phyloP scores from a whole-genome alignment of 2,329 filamentous ascomycete genomes.

The Colletotrichum tamarilloi region DNA sequence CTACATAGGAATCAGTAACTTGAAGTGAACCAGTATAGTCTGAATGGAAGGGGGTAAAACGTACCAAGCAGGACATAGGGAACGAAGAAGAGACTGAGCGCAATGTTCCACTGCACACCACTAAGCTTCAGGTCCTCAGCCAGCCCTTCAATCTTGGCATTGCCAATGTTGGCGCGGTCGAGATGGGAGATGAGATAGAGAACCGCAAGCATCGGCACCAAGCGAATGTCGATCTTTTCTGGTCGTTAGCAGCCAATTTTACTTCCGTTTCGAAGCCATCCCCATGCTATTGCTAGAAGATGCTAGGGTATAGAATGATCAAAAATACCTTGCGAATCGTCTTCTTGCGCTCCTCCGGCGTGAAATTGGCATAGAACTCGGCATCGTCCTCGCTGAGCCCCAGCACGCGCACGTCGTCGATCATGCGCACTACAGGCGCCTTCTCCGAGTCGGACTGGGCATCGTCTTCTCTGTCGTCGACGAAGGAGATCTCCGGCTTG shows the following conservation, averaged over 20 bases:
- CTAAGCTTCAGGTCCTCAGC: constrained; percentile 56
- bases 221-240: constrained; percentile 34
- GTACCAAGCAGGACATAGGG: constrained; percentile 64
- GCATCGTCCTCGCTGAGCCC: constrained; percentile 43
- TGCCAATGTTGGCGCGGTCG: constrained; percentile 63
- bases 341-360: constrained; percentile 39
- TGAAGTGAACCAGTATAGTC: neutral
- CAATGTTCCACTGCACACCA: constrained; percentile 68
- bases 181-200: constrained; percentile 69
- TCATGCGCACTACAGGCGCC: constrained; percentile 36
- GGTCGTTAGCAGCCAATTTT: too few relatives aligned
- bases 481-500: constrained; percentile 40
- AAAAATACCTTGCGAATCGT: constrained; percentile 40
- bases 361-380: constrained; percentile 42
- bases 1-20: constrained; percentile 39
- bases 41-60: neutral
- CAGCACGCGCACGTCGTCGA: constrained; percentile 44
- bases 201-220: constrained; percentile 63
- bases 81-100: constrained; percentile 70
- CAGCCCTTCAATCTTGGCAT: constrained; percentile 60
- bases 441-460: constrained; percentile 35
- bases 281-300: too few relatives aligned
- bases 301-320: too few relatives aligned
- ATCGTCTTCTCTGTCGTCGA: constrained; percentile 36
- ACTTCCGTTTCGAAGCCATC: neutral